Base-by-base conservation (phyloP, 305 asterid genomes). In the Plantago lanceolata region DNA sequence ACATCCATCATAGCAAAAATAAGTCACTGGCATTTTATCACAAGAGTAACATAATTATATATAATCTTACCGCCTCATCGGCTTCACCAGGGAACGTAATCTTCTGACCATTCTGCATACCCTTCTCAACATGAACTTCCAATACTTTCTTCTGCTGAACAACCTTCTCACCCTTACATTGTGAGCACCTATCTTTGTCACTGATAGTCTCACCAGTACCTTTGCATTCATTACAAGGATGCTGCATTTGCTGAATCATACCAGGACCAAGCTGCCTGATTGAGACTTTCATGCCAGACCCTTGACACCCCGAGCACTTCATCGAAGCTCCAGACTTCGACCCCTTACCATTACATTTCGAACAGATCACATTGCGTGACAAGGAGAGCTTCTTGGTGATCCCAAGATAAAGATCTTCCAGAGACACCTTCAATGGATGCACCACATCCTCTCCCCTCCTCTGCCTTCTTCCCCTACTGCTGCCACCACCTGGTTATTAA, bases 161-260 rank as follows among this genome's bases (percentile, higher is more conserved):
- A 76, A 82, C 73, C 79, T 82, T 86, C 63, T 77, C 70, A 28
- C 91, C 89, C 65, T 82, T 84, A 81, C 95, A 86, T 50, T 71
- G 74, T 19, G 81, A 13, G 71, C 91, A 86, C 72, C 71, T 77
- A 71, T 86, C 89, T 53, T 73, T 77, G n/a, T 74, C 83, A 28
- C 69, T 74, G 51, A 86, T 76, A 17, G 69, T 44, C 78, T 86
- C 89, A 24, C 95, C 90, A 59, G 74, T 58, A 68, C 93, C 93
- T 68, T 67, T 76, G 77, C 89, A 85, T 61, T 76, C 81, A 35
- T 74, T 31, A 65, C 87, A 85, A 61, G 75, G 61, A 40, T 79
- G 82, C 57, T 77, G 93, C 81, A 79, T 71, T 59, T 73, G 78
- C 61, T 78, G 86, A 60, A 82, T 66, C 85, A 82, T 78, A 48